A percentile compares a stretch with the other conserved stretches of the same genome.
phyloP scores from a whole-genome alignment of 345 rosid genomes.

The Aethionema arabicum region DNA sequence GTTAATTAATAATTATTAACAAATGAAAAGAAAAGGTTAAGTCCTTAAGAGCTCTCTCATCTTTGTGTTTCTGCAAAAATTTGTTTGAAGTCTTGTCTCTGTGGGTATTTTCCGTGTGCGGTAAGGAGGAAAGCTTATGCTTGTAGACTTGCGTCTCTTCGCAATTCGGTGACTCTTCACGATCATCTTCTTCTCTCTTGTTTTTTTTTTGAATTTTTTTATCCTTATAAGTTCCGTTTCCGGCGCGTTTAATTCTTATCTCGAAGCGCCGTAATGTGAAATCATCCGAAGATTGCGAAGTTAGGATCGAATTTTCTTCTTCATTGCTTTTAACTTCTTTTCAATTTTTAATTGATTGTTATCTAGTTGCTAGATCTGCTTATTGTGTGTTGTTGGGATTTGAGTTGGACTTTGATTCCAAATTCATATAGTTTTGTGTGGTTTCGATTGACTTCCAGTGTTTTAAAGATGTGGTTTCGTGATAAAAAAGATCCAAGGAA shows the following conservation, averaged over 20 bases:
- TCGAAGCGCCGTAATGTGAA: conserved; percentile 33
- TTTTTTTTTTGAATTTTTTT: neutral
- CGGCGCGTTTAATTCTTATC: conserved; percentile 27
- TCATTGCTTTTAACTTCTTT: conserved; percentile 19
- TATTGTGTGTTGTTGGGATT: conserved; percentile 1
- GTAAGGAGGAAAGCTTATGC: conserved; percentile 38
- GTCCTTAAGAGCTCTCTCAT: neutral
- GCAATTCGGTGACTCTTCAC: conserved; percentile 34
- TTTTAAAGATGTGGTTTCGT: conserved; percentile 46
- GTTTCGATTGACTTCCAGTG: conserved; percentile 33
- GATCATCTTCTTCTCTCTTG: conserved; percentile 21
- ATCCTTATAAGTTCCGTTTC: neutral
- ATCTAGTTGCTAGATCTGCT: conserved; percentile 38
- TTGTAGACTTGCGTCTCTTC: conserved; percentile 29
- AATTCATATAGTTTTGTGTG: conserved; percentile 1
- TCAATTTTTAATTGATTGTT: conserved; percentile 29
- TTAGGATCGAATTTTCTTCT: conserved; percentile 27
- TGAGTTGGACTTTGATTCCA: conserved; percentile 31
- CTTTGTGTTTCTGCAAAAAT: conserved; percentile 15
- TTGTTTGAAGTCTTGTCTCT: conserved; percentile 30
- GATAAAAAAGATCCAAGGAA: conserved; percentile 33
- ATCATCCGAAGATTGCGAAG: conserved; percentile 7
- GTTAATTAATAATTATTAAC: no score
- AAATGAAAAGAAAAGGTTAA: no score
- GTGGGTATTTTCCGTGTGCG: conserved; percentile 34